Evolutionary conservation across 2,329 filamentous ascomycete genomes (phyloP).

Genomic region (Nemania serpens): DNA sequence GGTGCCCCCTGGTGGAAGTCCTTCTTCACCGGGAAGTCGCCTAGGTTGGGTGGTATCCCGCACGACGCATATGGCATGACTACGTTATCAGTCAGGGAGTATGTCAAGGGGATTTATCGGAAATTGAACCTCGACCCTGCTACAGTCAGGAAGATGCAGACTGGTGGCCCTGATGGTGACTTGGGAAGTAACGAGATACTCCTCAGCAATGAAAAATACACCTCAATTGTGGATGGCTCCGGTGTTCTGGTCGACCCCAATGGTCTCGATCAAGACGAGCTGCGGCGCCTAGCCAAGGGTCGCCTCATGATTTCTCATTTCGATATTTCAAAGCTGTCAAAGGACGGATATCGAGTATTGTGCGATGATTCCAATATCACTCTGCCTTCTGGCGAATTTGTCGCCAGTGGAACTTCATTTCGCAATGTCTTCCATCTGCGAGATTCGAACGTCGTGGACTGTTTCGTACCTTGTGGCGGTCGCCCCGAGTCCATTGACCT

Average conservation of each 20-base stretch:
- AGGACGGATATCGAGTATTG: slow-evolving; percentile 86
- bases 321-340: slow-evolving; percentile 81
- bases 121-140: slow-evolving; percentile 89
- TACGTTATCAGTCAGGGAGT: slow-evolving; percentile 93
- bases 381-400: slow-evolving; percentile 83
- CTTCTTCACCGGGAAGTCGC: slow-evolving; percentile 99
- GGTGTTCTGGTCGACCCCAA: slow-evolving; percentile 94
- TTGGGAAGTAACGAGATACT: slow-evolving; percentile 97
- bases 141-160: slow-evolving; percentile 91
- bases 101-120: slow-evolving; percentile 94
- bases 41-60: slow-evolving; percentile 92
- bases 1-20: slow-evolving; percentile 99
- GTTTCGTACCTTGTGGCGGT: slow-evolving; percentile 94
- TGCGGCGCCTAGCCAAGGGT: slow-evolving; percentile 80
- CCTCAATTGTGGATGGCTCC: slow-evolving; percentile 91
- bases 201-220: slow-evolving; percentile 94
- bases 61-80: slow-evolving; percentile 98
- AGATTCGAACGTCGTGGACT: slow-evolving; percentile 74
- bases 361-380: slow-evolving; percentile 88
- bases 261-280: slow-evolving; percentile 82
- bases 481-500: slow-evolving; percentile 96
- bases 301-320: slow-evolving; percentile 91
- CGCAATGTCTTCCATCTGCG: slow-evolving; percentile 97
- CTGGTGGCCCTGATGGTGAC: slow-evolving; percentile 94
- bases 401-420: slow-evolving; percentile 93